Conservation (phyloP, 306 rosid species). For the Lotus japonicus region DNA sequence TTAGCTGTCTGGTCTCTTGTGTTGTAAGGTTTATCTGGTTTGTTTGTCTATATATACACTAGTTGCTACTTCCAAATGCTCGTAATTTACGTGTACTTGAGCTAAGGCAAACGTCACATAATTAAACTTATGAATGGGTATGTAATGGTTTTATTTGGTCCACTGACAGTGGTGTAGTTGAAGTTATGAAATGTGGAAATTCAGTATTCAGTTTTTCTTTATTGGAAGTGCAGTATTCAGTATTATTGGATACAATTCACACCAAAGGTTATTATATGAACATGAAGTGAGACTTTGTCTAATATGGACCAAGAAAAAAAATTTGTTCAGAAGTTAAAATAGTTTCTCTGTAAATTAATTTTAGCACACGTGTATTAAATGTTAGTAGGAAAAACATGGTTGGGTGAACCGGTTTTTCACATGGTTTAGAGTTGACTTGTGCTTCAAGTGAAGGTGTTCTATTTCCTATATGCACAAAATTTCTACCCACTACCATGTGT, state of each 20-base stretch:
- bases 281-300: too few relatives aligned
- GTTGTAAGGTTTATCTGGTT: not conserved
- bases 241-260: not conserved
- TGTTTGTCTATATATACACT: constrained; percentile 18
- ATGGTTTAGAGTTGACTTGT: too few relatives aligned
- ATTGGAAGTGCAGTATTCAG: not conserved
- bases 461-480: not conserved
- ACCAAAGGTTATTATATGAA: not conserved
- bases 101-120: constrained; percentile 28
- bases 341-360: too few relatives aligned
- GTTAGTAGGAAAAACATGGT: too few relatives aligned
- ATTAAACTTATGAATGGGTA: constrained; percentile 1
- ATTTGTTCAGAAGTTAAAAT: too few relatives aligned
- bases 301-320: too few relatives aligned
- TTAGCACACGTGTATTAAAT: too few relatives aligned
- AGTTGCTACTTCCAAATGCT: not conserved
- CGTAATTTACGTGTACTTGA: constrained; percentile 25
- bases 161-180: not conserved
- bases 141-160: not conserved
- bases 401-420: too few relatives aligned
- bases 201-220: not conserved
- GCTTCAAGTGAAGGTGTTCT: not conserved
- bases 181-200: constrained; percentile 17
- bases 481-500: not conserved
- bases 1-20: not conserved